Base-by-base conservation (phyloP, 768 basidiomycete species). In the Boletus reticuloceps region DNA sequence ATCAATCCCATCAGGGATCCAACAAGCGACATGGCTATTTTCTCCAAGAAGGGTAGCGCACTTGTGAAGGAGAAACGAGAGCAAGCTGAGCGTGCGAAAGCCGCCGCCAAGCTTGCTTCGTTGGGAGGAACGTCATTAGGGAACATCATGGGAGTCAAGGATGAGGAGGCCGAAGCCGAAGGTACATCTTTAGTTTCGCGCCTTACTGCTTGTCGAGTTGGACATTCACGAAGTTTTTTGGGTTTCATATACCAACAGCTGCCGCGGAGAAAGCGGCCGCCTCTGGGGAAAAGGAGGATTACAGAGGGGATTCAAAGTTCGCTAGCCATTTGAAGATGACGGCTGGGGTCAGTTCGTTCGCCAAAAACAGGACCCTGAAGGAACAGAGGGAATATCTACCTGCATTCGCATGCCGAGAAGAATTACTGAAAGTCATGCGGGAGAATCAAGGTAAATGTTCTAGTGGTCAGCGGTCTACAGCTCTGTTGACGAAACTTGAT, bases 341-440 rank as follows among this genome's bases (percentile, higher is more conserved):
- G 6, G 73, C 88, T 13, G 88, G 91, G 16, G 86, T 85, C 16
- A 94, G 91, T 64, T 78, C 82, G 14, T 98, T 97, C 64, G 84
- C 96, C 9, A 86, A 78, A 63, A 86, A 68, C 17, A 79, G 92
- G 63, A 94, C 94, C 0, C 74, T 98, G 47, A 95, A 94, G 65
- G 88, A 99, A 74, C 97, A 99, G 69, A 74, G 97, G 64, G 95
- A 99, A 71, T 98, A 95, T 71, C 76, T 98, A 17, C 97, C 97
- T 6, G 97, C 97, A 2, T 99, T 99, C 70, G 97, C 97, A 2
- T 96, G 94, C 64, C 83, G 97, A 40, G 95, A 98, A 67, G 94
- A 97, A 50, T 74, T 99, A 27, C 81, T 98, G 77, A 86, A 82
- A 66, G 81, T 85, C 36, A 82, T 98, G 34, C 80, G 96, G 41